Conservation (phyloP, 768 basidiomycete genomes). For the Auricularia auricula-judae region DNA sequence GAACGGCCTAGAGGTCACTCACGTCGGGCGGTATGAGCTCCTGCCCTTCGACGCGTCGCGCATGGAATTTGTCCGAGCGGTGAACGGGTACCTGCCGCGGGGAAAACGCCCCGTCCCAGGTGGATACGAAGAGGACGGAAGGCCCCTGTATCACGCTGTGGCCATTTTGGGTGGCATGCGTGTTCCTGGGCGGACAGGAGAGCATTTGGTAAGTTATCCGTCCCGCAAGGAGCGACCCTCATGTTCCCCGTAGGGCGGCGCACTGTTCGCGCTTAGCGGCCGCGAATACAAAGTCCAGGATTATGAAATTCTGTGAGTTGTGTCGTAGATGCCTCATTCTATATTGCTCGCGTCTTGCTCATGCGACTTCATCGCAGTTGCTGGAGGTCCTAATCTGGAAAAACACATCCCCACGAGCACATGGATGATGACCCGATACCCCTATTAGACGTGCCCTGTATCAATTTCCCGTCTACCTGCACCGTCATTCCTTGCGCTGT, state of each 20-base stretch:
- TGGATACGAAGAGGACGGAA: slow-evolving; percentile 61
- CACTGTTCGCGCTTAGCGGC: background rate
- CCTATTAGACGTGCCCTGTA: too few relatives aligned
- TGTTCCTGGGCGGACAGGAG: slow-evolving; percentile 67
- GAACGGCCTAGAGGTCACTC: slow-evolving; percentile 48
- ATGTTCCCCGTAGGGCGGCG: background rate
- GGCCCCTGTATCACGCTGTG: slow-evolving; percentile 57
- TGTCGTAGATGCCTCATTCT: background rate
- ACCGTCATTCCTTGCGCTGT: background rate
- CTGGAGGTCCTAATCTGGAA: background rate
- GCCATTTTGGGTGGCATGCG: slow-evolving; percentile 36
- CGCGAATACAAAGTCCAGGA: background rate
- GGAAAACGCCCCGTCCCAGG: slow-evolving; percentile 56
- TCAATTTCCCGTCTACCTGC: too few relatives aligned
- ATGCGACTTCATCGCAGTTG: background rate
- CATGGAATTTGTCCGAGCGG: slow-evolving; percentile 68
- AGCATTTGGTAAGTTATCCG: slow-evolving; percentile 33
- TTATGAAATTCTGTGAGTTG: background rate
- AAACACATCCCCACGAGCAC: background rate
- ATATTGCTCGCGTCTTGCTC: background rate
- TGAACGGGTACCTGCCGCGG: slow-evolving; percentile 46
- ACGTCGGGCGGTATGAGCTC: slow-evolving; percentile 61
- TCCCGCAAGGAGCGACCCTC: background rate
- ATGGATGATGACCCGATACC: too few relatives aligned
- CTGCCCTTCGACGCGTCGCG: slow-evolving; percentile 52